phyloP scores from a whole-genome alignment of 2,329 filamentous ascomycete genomes.

The Epichloe aotearoae region DNA sequence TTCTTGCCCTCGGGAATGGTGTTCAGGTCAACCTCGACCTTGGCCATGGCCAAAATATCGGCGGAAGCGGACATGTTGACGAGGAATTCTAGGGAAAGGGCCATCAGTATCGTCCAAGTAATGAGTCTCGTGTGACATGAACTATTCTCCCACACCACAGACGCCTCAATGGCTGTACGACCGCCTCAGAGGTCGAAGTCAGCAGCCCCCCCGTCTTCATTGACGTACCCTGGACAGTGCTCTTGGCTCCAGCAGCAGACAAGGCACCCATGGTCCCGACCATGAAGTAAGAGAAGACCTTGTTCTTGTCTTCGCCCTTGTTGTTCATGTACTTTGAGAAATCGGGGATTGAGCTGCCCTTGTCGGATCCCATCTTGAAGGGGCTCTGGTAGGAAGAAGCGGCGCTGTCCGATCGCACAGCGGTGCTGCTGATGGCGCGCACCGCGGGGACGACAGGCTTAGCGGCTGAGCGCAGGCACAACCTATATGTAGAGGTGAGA shows the following conservation, averaged over 20 bases:
- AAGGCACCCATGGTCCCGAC: constrained; percentile 89
- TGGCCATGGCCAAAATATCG: constrained; percentile 96
- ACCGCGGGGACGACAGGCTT: constrained; percentile 27
- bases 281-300: constrained; percentile 96
- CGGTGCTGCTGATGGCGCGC: constrained; percentile 44
- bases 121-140: not conserved
- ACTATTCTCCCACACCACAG: constrained; percentile 2
- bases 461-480: constrained; percentile 49
- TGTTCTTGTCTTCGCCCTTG: constrained; percentile 55
- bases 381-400: constrained; percentile 44
- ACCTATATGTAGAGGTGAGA: constrained; percentile 54
- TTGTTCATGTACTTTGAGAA: constrained; percentile 79
- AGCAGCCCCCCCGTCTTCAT: not conserved
- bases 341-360: constrained; percentile 64
- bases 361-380: constrained; percentile 46
- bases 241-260: constrained; percentile 88
- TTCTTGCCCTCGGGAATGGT: constrained; percentile 99
- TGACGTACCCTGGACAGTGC: constrained; percentile 85
- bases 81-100: constrained; percentile 66
- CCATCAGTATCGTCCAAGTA: constrained; percentile 18
- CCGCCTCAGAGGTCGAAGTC: not conserved
- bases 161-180: constrained; percentile 15
- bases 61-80: constrained; percentile 99
- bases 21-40: constrained; percentile 92
- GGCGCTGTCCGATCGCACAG: constrained; percentile 35